Evolutionary conservation across 1,284 basidiomycete genomes (phyloP).

Genomic region (Gomphus bonarii): DNA sequence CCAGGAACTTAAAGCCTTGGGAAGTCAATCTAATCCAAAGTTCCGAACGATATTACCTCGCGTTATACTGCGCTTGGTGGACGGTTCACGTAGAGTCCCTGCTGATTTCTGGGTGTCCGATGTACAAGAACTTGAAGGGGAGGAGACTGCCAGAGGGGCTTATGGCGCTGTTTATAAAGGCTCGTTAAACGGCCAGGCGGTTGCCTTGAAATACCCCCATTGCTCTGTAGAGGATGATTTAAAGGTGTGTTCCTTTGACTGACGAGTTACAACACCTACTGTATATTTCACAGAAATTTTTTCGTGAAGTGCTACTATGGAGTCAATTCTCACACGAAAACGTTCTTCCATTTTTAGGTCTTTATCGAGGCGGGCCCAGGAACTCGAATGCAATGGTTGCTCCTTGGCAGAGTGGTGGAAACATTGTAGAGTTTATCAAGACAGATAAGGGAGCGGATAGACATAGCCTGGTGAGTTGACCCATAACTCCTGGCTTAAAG

Average conservation of each 20-base stretch:
- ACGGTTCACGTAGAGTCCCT: neutral
- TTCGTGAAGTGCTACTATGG: neutral
- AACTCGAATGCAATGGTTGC: constrained; percentile 2
- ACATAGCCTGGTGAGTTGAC: neutral
- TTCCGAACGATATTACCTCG: neutral
- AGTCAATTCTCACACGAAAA: neutral
- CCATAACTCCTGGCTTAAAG: neutral
- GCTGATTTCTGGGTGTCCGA: neutral
- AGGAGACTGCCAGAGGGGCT: neutral
- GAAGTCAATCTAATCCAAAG: neutral
- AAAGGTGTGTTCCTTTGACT: neutral
- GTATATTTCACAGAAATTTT: neutral
- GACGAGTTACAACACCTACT: neutral
- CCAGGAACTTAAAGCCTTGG: neutral
- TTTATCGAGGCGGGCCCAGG: neutral
- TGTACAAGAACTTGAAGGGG: neutral
- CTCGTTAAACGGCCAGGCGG: neutral
- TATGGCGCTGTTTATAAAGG: neutral
- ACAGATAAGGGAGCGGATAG: constrained; percentile 1
- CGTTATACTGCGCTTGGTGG: neutral
- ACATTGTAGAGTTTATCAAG: constrained; percentile 5
- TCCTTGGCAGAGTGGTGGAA: constrained; percentile 6
- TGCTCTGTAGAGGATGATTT: neutral
- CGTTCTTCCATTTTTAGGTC: neutral
- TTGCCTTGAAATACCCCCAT: neutral